Evolutionary conservation across 345 rosid genomes (phyloP).

Genomic region (Boechera stricta): DNA sequence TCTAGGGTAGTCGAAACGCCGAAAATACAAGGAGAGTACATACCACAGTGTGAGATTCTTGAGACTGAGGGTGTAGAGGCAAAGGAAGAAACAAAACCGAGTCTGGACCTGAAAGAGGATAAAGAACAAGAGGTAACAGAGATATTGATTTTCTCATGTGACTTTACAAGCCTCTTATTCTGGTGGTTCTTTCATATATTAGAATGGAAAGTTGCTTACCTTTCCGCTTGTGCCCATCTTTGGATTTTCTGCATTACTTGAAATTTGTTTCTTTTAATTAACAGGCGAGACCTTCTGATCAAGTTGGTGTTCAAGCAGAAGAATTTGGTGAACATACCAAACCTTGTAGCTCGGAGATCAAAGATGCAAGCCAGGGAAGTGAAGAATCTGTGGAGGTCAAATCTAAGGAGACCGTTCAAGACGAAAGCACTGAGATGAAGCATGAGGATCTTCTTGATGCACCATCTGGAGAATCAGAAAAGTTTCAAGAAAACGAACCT

Average conservation of each 20-base stretch:
- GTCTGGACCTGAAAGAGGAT: conserved; percentile 17
- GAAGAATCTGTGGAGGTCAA: conserved; percentile 15
- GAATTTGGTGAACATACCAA: conserved; percentile 40
- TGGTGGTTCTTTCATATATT: not conserved
- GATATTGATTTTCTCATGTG: not conserved
- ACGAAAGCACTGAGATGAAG: not conserved
- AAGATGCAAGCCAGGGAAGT: conserved; percentile 30
- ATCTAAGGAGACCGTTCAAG: conserved; percentile 2
- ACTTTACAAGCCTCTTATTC: not conserved
- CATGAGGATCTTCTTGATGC: conserved; percentile 17
- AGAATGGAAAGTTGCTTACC: no score
- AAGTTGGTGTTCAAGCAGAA: conserved; percentile 27
- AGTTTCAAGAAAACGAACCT: not conserved
- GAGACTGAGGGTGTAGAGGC: conserved; percentile 21
- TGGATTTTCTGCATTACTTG: conserved; percentile 15
- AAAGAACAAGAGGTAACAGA: conserved; percentile 39
- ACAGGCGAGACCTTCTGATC: conserved; percentile 44
- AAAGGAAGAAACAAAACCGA: not conserved
- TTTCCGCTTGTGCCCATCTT: not conserved
- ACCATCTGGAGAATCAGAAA: conserved; percentile 4
- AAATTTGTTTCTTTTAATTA: conserved; percentile 8
- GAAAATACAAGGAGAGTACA: conserved; percentile 7
- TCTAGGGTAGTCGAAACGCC: not conserved
- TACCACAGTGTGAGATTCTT: conserved; percentile 22
- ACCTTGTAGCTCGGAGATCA: conserved; percentile 23